Percentiles rank a stretch among this genome's conserved stretches.
phyloP scores from a whole-genome alignment of 257 asterid genomes.

The Ehretia macrophylla region DNA sequence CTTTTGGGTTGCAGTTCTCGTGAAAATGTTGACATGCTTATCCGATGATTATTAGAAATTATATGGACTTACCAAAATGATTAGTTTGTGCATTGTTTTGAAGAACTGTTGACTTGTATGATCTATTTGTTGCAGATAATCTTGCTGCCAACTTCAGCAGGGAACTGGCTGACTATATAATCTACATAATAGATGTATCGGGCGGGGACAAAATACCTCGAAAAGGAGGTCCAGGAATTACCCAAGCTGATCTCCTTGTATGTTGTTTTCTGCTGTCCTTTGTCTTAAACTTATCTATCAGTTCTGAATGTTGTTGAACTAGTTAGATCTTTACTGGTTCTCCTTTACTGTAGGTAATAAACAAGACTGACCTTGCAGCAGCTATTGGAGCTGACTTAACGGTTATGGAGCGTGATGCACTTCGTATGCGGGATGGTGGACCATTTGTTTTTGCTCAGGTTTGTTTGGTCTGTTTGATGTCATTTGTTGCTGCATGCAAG shows the following conservation, averaged over 20 bases:
- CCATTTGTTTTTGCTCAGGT: constrained; percentile 98
- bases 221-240: constrained; percentile 98
- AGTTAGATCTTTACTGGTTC: neutral
- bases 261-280: constrained; percentile 10
- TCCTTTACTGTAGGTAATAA: constrained; percentile 78
- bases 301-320: neutral
- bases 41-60: neutral
- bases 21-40: neutral
- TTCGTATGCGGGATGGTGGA: constrained; percentile 97
- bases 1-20: neutral
- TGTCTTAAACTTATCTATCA: neutral
- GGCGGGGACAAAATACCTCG: constrained; percentile 96
- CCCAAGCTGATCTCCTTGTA: constrained; percentile 97
- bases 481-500: neutral
- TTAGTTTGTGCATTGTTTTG: neutral
- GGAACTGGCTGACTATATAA: constrained; percentile 89
- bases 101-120: neutral
- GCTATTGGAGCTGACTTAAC: constrained; percentile 90
- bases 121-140: constrained; percentile 47
- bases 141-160: constrained; percentile 97
- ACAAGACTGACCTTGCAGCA: constrained; percentile 85
- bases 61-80: neutral
- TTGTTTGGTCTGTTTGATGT: neutral
- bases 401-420: constrained; percentile 94
- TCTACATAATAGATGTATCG: constrained; percentile 89